These are phyloP conservation scores for Rhynchosporium agropyri DNA, from an alignment of 2,329 filamentous ascomycete genomes.

Conservation along the genomic window DNA sequence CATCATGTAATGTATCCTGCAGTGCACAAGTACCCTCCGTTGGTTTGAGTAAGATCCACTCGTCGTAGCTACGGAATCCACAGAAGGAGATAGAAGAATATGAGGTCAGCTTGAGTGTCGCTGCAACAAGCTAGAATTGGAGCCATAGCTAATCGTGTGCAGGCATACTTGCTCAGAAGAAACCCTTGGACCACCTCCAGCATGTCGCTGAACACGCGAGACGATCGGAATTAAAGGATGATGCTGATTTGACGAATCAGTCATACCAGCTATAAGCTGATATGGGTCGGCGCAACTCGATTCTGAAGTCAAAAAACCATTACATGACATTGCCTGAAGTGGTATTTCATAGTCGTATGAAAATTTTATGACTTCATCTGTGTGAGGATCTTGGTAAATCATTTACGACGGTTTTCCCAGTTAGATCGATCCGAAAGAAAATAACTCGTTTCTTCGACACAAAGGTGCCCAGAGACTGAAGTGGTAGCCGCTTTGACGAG, in stretches of 20 bases:
- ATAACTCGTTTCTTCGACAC: not conserved
- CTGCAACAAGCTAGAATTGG: not conserved
- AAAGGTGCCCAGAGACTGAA: too few species aligned
- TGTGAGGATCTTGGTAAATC: too few species aligned
- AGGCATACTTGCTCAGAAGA: not conserved
- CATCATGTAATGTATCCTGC: conserved; percentile 19
- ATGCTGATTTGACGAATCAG: not conserved
- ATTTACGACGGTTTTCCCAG: not conserved
- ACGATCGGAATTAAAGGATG: not conserved
- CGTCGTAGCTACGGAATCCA: conserved; percentile 4
- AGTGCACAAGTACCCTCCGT: conserved; percentile 8
- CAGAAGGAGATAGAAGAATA: conserved; percentile 6
- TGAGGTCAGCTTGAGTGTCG: not conserved
- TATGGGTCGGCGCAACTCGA: too few species aligned
- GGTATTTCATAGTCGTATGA: too few species aligned
- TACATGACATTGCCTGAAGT: too few species aligned
- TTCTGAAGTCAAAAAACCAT: too few species aligned
- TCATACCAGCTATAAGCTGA: too few species aligned
- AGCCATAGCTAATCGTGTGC: not conserved
- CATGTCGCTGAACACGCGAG: not conserved
- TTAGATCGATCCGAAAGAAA: not conserved
- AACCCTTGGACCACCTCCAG: not conserved
- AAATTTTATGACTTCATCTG: too few species aligned
- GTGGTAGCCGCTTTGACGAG: not conserved
- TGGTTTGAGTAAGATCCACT: conserved; percentile 7